Evolutionary conservation across 192 early-diverging fungal species (phyloP), one percentile per base, ranked within the genome.

Genomic region (Chytriomyces hyalinus): DNA sequence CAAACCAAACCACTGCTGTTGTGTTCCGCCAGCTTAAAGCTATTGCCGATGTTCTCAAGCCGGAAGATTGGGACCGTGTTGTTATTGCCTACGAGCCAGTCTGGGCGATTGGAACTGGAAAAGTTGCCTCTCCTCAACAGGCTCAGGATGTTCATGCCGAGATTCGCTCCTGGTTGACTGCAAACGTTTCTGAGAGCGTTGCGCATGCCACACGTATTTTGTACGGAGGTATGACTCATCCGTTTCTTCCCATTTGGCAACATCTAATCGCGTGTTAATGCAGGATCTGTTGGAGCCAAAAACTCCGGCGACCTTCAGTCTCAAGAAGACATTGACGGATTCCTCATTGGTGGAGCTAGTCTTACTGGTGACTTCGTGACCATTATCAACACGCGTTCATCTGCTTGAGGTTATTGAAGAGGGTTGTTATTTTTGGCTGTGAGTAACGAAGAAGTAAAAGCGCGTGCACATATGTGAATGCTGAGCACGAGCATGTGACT

Each of bases 61-160:
- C 78, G 49, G 83, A 78, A 22, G 94, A 98, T 87, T 99, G 97
- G 98, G 84, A 84, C 63, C 90, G 95, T 81, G 90, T 99, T 75
- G 97, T 98, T 13, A 88, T 99, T 86, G 98, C 98, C 77, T 99
- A 99, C 84, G 98, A 99, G 88, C 98, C 98, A 67, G 98, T 99
- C 68, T 99, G 98, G 98, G 98, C 98, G 47, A 98, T 99, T 79
- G 97, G 98, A 65, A 99, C 98, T 20, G 98, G 98, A 75, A 96
- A 96, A 91, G 97, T 99, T 10, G 97, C 98, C 57, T 91, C 94
- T 67, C 85, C 85, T 11, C 76, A 77, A 43, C 95, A 98, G 89
- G 98, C 98, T 53, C 96, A 99, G 89, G 97, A 99, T 79, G 93
- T 94, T 60, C 98, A 99, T 86, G 85, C 80, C 17, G 87, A 84